These are phyloP conservation scores for Triangularia setosa DNA, from an alignment of 2,329 filamentous ascomycete species.

Conservation along the genomic window DNA sequence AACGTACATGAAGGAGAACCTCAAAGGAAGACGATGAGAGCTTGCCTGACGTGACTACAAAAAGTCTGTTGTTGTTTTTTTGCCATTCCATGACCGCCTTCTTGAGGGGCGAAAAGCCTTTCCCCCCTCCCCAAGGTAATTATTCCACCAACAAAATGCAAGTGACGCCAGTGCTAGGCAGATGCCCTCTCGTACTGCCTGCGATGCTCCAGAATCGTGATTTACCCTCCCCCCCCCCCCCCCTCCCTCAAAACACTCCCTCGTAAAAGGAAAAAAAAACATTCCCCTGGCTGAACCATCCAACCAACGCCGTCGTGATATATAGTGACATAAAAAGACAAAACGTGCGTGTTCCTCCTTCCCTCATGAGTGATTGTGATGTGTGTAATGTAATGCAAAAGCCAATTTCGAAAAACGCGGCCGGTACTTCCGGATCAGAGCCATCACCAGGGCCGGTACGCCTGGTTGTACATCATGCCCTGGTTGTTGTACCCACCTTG, in stretches of 20 bases:
- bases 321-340: constrained; percentile 24
- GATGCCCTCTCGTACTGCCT: constrained; percentile 14
- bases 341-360: constrained; percentile 18
- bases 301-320: constrained; percentile 26
- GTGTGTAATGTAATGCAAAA: constrained; percentile 22
- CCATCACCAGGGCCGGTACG: constrained; percentile 63
- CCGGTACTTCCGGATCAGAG: constrained; percentile 5
- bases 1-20: constrained; percentile 58
- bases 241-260: no score
- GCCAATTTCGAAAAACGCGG: background rate
- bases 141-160: constrained; percentile 22
- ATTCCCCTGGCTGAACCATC: background rate
- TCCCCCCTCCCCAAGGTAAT: background rate
- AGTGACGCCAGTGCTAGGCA: constrained; percentile 25
- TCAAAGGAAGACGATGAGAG: constrained; percentile 66
- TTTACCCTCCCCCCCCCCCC: constrained; percentile 15
- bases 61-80: constrained; percentile 30
- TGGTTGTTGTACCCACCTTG: constrained; percentile 90
- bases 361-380: constrained; percentile 12
- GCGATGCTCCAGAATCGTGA: constrained; percentile 24
- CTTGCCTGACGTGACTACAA: constrained; percentile 54
- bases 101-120: background rate
- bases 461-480: constrained; percentile 76
- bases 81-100: constrained; percentile 8
- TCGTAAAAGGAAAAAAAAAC: background rate